Percentiles rank a stretch among this genome's conserved stretches.
Conservation (phyloP, 2,329 filamentous ascomycete species). For the Penicillium freii region DNA sequence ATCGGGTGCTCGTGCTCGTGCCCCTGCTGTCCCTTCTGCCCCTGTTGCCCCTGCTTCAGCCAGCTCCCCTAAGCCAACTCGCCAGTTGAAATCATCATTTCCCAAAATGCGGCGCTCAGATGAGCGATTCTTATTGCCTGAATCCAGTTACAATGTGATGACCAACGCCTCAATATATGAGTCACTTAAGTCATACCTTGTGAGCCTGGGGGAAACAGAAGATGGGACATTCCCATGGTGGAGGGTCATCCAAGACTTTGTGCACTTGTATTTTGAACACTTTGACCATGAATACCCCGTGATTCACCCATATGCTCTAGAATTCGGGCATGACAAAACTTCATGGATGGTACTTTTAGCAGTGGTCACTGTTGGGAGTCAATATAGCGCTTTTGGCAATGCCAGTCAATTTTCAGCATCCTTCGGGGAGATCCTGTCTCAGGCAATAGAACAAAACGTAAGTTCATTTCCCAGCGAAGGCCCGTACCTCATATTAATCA, state of each 20-base stretch:
- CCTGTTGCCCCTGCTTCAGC: neutral
- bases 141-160: neutral
- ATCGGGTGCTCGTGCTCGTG: neutral
- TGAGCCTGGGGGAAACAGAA: neutral
- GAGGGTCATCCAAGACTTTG: neutral
- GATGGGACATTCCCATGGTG: neutral
- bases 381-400: slow-evolving; percentile 1
- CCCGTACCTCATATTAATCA: neutral
- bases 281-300: slow-evolving; percentile 1
- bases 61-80: neutral
- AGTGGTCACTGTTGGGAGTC: slow-evolving; percentile 2
- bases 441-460: neutral
- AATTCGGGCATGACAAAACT: neutral
- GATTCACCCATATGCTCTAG: neutral
- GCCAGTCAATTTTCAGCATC: neutral
- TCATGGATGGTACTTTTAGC: slow-evolving; percentile 1
- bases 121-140: neutral
- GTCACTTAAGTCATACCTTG: neutral
- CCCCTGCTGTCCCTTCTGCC: neutral
- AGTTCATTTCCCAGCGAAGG: neutral
- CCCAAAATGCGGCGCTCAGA: neutral
- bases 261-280: slow-evolving; percentile 4
- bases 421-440: neutral
- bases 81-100: neutral
- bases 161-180: neutral